Percentiles rank a stretch among this genome's conserved stretches.
These are phyloP conservation scores for Ustilago loliicola DNA, from an alignment of 1,284 basidiomycete genomes.

Conservation along the genomic window DNA sequence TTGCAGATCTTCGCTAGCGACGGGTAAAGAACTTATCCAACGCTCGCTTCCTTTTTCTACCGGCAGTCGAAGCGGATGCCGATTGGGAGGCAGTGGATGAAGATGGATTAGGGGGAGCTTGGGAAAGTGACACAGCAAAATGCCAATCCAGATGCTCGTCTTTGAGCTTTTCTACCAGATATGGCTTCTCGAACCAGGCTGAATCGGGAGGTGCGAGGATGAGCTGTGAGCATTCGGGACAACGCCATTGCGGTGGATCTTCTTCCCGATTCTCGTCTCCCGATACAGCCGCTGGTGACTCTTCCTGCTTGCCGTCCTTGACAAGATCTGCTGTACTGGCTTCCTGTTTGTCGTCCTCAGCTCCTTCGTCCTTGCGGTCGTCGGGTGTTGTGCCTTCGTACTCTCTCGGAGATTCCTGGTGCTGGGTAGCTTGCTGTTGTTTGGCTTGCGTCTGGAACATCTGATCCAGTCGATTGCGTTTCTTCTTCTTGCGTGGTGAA, in stretches of 20 bases:
- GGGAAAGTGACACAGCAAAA: slow-evolving; percentile 57
- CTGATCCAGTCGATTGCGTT: slow-evolving; percentile 33
- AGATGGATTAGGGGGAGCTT: slow-evolving; percentile 19
- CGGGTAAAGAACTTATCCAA: slow-evolving; percentile 42
- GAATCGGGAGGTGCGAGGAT: slow-evolving; percentile 32
- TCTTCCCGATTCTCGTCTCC: slow-evolving; percentile 17
- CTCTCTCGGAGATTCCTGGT: slow-evolving; percentile 1
- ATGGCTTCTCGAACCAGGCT: slow-evolving; percentile 47
- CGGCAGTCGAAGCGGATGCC: not conserved
- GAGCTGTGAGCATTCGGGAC: slow-evolving; percentile 49
- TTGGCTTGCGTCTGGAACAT: slow-evolving; percentile 34
- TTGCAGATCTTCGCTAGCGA: slow-evolving; percentile 15
- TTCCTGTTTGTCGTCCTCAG: not conserved
- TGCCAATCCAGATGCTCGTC: slow-evolving; percentile 65
- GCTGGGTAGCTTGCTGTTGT: slow-evolving; percentile 22
- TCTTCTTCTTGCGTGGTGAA: slow-evolving; percentile 43
- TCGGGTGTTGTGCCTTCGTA: not conserved
- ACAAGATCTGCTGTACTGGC: not conserved
- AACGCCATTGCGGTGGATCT: slow-evolving; percentile 43
- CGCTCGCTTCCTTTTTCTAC: slow-evolving; percentile 38
- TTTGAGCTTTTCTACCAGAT: slow-evolving; percentile 42
- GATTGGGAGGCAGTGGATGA: not conserved
- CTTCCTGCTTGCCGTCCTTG: not conserved
- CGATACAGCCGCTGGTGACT: not conserved
- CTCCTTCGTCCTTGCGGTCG: not conserved